These are phyloP conservation scores for Corylus heterophylla DNA, from an alignment of 306 rosid genomes.

Conservation along the genomic window DNA sequence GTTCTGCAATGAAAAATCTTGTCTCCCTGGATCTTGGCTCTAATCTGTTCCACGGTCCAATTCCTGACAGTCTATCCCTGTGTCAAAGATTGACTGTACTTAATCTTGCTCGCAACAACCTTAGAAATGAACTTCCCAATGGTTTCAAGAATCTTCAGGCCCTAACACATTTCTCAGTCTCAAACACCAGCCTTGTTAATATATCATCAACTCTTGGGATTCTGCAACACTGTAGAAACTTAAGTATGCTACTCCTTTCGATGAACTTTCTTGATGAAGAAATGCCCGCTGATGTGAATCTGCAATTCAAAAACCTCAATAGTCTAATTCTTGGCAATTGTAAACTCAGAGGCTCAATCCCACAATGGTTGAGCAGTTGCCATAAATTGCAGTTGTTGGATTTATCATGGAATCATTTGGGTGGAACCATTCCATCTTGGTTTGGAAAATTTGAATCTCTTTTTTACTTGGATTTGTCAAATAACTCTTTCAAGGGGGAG, in stretches of 20 bases:
- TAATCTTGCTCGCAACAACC: conserved; percentile 24
- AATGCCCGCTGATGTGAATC: conserved; percentile 22
- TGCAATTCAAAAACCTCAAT: conserved; percentile 16
- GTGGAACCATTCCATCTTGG: conserved; percentile 41
- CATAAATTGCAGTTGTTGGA: conserved; percentile 43
- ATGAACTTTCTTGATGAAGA: conserved; percentile 35
- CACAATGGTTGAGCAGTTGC: conserved; percentile 48
- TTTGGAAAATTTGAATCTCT: conserved; percentile 20
- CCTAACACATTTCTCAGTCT: conserved; percentile 24
- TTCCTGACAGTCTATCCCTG: conserved; percentile 31
- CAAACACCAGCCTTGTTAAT: conserved; percentile 26
- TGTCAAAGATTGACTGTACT: conserved; percentile 28
- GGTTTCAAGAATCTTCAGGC: conserved; percentile 15
- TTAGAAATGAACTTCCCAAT: conserved; percentile 20
- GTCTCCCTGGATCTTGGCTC: conserved; percentile 32
- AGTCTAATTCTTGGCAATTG: conserved; percentile 31
- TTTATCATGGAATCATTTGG: conserved; percentile 46
- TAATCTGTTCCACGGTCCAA: conserved; percentile 37
- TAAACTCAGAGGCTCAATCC: conserved; percentile 44
- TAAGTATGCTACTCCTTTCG: conserved; percentile 30
- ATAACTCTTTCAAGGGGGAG: conserved; percentile 42
- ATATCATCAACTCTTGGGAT: conserved; percentile 38
- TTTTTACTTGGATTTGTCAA: conserved; percentile 25
- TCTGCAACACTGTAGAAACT: conserved; percentile 40
- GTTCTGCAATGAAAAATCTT: conserved; percentile 34